A percentile compares a stretch with the other conserved stretches of the same genome.
Conservation (phyloP, 2,329 filamentous ascomycete genomes). For the Calonectria leucothoes region DNA sequence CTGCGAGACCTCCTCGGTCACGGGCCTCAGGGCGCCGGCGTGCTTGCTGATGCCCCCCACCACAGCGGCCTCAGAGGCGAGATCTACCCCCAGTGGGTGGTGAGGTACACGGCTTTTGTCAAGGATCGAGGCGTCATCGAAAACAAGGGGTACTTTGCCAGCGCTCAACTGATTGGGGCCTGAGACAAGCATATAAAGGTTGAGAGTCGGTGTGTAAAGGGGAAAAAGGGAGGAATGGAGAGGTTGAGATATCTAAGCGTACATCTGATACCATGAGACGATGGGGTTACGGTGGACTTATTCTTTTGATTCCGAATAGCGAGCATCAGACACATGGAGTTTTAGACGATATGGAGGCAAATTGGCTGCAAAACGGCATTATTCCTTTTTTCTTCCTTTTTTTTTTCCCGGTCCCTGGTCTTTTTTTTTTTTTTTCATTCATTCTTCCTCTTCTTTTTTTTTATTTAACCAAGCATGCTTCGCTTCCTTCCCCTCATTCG, state of each 20-base stretch:
- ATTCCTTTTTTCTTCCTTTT: neutral
- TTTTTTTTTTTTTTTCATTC: constrained; percentile 18
- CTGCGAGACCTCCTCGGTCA: constrained; percentile 85
- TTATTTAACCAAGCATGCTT: constrained; percentile 86
- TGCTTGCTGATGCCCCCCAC: constrained; percentile 73
- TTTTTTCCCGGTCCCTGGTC: neutral
- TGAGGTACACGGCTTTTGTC: constrained; percentile 97
- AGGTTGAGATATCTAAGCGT: constrained; percentile 17
- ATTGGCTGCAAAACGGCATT: constrained; percentile 39
- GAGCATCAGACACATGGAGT: constrained; percentile 48
- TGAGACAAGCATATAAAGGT: constrained; percentile 27
- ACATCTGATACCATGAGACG: constrained; percentile 27
- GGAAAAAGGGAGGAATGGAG: neutral
- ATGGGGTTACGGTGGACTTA: constrained; percentile 26
- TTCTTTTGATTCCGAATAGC: constrained; percentile 43
- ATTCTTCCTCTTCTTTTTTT: too few species aligned
- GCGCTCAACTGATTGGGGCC: constrained; percentile 73
- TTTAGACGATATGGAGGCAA: constrained; percentile 41
- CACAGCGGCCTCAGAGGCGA: constrained; percentile 76
- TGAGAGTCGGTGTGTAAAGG: neutral
- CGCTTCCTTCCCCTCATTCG: constrained; percentile 94
- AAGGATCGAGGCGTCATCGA: constrained; percentile 95
- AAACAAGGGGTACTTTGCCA: constrained; percentile 97
- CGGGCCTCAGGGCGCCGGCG: constrained; percentile 76
- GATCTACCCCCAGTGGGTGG: constrained; percentile 90